Base-by-base conservation (phyloP, 2,329 filamentous ascomycete species). In the Colletotrichum lupini region DNA sequence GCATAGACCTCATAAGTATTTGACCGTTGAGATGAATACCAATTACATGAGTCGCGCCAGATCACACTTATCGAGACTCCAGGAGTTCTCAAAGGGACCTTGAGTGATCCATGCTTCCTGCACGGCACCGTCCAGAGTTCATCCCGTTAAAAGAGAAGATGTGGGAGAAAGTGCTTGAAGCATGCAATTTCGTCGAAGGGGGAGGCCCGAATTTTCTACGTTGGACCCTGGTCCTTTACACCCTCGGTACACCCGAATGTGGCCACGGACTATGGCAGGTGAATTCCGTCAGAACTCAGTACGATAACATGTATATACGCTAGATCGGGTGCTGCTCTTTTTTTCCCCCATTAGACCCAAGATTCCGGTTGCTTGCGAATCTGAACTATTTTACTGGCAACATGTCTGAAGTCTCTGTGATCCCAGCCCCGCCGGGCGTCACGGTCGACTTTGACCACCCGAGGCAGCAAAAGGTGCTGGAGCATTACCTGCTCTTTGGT, bases 381-480 rank as follows among this genome's bases (percentile, higher is more conserved):
- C 26, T 28, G 24, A 3, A 9, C 28, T 19, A 49, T 49, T 37
- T 1, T 14, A 53, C 19, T 49, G 42, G 42, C 56, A 37, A 7
- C 55, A 67, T 65, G 62, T 56, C 62, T 2, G 62, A 65, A 52
- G 26, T 28, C 2, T 49, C 65, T 11, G 42, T 35, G 28, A 37
- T 75, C 14, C 58, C 57, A 8, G 60, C 68, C 63, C 67, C 74
- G 14, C 74, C 74, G 26, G 77, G 75, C 59, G 78, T 79, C 26
- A 74, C 75, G 8, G 76, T 79, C 60, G 63, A 80, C 56, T 79
- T 81, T 56, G 75, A 75, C 8, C 63, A 79, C 55, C 79, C 79
- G 0, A 61, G 70, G 52, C 70, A 68, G n/a, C 75, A 69, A 16
- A 67, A 74, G 14, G 74, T 76, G 22, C 22, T 74, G 11, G 75